Conservation (phyloP, 129 eudicot genomes). For the Pseudognaphalium luteoalbum region DNA sequence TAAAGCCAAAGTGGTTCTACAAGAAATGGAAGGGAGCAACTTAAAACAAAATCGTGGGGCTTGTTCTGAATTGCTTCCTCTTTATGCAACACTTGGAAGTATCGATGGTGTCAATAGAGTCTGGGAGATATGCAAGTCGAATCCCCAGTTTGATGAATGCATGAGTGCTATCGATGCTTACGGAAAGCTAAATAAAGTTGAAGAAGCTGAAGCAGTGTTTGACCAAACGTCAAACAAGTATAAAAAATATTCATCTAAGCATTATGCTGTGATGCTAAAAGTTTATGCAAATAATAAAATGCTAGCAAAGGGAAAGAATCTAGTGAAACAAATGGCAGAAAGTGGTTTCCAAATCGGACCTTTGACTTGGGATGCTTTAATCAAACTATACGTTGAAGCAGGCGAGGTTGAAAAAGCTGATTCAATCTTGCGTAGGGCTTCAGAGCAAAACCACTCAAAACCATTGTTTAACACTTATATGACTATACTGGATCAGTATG, state of each 20-base stretch:
- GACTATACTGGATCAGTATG: conserved; percentile 59
- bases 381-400: conserved; percentile 61
- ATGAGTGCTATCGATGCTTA: conserved; percentile 63
- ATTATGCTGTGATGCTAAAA: conserved; percentile 45
- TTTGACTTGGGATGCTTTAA: conserved; percentile 66
- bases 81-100: conserved; percentile 62
- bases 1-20: conserved; percentile 61
- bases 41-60: conserved; percentile 43
- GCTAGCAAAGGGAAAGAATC: conserved; percentile 74
- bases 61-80: conserved; percentile 48
- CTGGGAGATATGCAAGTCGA: conserved; percentile 60
- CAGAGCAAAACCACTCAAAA: conserved; percentile 37
- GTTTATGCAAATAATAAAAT: conserved; percentile 65
- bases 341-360: conserved; percentile 68
- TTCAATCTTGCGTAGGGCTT: conserved; percentile 53
- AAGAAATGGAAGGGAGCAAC: conserved; percentile 65
- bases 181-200: conserved; percentile 66
- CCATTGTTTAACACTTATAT: conserved; percentile 51
- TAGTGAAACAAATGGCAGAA: conserved; percentile 64
- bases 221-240: conserved; percentile 34
- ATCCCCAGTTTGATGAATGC: conserved; percentile 44
- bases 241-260: conserved; percentile 42
- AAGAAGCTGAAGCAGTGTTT: conserved; percentile 77
- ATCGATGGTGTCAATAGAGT: conserved; percentile 62
- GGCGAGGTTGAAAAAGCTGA: conserved; percentile 90